Evolutionary conservation across 805 yeast genomes (phyloP).

Genomic region (Starmerella geochares): DNA sequence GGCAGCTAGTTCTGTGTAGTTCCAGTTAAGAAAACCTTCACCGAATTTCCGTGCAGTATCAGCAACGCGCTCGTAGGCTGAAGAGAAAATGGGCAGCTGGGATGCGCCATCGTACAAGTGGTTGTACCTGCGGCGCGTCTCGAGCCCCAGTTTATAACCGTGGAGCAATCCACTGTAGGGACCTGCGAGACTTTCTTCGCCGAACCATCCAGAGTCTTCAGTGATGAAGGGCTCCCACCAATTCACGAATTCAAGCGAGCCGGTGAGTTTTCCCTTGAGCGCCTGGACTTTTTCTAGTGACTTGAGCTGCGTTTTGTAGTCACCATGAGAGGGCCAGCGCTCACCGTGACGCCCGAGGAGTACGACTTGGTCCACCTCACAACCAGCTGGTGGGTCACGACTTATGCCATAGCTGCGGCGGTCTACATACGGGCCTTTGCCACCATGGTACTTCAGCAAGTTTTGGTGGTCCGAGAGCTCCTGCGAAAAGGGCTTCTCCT

Average conservation of each 20-base stretch:
- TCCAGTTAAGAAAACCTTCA: constrained; percentile 27
- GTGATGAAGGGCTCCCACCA: constrained; percentile 37
- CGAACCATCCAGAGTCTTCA: constrained; percentile 36
- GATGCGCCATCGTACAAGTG: constrained; percentile 36
- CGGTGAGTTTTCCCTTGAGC: constrained; percentile 25
- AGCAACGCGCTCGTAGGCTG: constrained; percentile 42
- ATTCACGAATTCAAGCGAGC: constrained; percentile 41
- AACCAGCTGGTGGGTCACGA: constrained; percentile 42
- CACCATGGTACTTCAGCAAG: constrained; percentile 19
- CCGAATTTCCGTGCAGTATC: constrained; percentile 29
- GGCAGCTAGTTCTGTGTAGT: constrained; percentile 25
- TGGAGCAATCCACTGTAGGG: constrained; percentile 46
- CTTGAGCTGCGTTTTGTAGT: constrained; percentile 10
- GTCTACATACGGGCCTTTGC: constrained; percentile 22
- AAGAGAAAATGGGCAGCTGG: constrained; percentile 43
- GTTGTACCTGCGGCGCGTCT: constrained; percentile 42
- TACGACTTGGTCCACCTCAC: constrained; percentile 47
- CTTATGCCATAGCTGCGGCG: constrained; percentile 45
- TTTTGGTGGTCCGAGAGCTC: constrained; percentile 35
- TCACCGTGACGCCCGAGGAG: constrained; percentile 50
- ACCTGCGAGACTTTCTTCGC: constrained; percentile 43
- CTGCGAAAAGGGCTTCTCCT: constrained; percentile 23
- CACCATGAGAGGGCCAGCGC: constrained; percentile 37
- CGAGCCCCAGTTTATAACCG: constrained; percentile 41
- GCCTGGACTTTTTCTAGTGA: constrained; percentile 15